Evolutionary conservation across 306 rosid genomes (phyloP).

Genomic region (barrel medic (Medicago truncatula)): DNA sequence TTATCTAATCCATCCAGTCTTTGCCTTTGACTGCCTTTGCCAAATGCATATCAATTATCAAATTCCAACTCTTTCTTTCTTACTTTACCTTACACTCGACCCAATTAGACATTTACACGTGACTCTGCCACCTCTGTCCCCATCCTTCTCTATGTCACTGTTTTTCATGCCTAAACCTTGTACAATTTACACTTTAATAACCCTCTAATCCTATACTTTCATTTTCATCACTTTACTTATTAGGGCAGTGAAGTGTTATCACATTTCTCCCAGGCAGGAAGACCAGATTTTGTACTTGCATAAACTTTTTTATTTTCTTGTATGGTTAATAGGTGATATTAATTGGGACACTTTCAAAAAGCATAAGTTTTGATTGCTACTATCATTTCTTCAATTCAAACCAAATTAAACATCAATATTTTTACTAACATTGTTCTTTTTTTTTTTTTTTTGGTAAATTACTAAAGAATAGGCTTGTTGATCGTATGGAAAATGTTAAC

Average conservation of each 20-base stretch:
- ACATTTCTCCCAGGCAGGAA: background rate
- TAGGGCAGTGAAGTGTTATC: conserved; percentile 15
- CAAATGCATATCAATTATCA: conserved; percentile 5
- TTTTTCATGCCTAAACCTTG: conserved; percentile 43
- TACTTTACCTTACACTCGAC: conserved; percentile 10
- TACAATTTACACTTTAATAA: conserved; percentile 33
- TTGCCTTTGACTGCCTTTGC: conserved; percentile 67
- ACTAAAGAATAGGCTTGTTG: too few relatives aligned
- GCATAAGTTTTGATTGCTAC: too few relatives aligned
- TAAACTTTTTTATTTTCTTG: background rate
- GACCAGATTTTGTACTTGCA: conserved; percentile 36
- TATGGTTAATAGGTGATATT: background rate
- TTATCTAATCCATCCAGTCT: conserved; percentile 65
- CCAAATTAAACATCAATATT: too few relatives aligned
- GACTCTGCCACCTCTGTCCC: conserved; percentile 48
- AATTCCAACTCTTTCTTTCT: background rate
- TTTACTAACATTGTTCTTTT: too few relatives aligned
- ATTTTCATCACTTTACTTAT: conserved; percentile 24
- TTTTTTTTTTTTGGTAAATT: too few relatives aligned
- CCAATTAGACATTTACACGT: conserved; percentile 53
- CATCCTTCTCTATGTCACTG: conserved; percentile 34
- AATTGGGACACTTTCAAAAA: background rate
- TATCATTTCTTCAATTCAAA: too few relatives aligned
- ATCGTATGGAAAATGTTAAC: too few relatives aligned
- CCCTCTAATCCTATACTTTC: conserved; percentile 30